Evolutionary conservation across 371 early-diverging fungal genomes (phyloP).

Genomic region (Mortierella polycephala): DNA sequence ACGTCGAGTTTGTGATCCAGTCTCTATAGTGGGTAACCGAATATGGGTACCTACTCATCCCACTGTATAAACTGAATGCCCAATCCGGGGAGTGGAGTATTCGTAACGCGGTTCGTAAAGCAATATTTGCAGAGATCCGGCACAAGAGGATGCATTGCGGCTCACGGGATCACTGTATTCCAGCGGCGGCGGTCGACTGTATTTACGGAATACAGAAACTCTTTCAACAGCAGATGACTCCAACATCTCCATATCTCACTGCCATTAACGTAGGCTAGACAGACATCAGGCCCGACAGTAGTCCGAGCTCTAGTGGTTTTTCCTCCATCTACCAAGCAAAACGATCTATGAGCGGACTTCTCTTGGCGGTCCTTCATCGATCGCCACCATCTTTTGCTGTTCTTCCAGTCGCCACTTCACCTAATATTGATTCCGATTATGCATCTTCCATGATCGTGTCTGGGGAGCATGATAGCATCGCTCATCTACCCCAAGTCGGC

Average conservation of each 20-base stretch:
- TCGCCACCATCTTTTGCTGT: not conserved
- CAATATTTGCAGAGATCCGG: constrained; percentile 7
- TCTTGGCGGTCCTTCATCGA: not conserved
- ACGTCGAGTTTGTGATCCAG: constrained; percentile 26
- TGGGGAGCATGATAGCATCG: not conserved
- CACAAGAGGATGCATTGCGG: constrained; percentile 5
- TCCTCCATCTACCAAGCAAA: constrained; percentile 5
- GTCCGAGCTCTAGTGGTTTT: not conserved
- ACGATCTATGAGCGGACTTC: not conserved
- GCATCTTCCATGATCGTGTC: not conserved
- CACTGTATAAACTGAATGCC: constrained; percentile 16
- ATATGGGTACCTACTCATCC: constrained; percentile 25
- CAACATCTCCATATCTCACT: not conserved
- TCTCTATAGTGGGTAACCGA: constrained; percentile 29
- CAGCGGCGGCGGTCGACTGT: constrained; percentile 17
- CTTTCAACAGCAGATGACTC: constrained; percentile 9
- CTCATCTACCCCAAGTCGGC: not conserved
- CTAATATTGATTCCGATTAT: not conserved
- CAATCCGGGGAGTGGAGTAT: constrained; percentile 16
- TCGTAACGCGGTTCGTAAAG: constrained; percentile 13
- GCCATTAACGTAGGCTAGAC: not conserved
- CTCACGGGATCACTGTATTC: constrained; percentile 12
- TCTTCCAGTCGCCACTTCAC: not conserved
- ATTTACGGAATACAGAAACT: constrained; percentile 9
- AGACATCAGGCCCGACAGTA: not conserved